phyloP scores from a whole-genome alignment of 495 filamentous ascomycete genomes.

The Penicillium coffeae region DNA sequence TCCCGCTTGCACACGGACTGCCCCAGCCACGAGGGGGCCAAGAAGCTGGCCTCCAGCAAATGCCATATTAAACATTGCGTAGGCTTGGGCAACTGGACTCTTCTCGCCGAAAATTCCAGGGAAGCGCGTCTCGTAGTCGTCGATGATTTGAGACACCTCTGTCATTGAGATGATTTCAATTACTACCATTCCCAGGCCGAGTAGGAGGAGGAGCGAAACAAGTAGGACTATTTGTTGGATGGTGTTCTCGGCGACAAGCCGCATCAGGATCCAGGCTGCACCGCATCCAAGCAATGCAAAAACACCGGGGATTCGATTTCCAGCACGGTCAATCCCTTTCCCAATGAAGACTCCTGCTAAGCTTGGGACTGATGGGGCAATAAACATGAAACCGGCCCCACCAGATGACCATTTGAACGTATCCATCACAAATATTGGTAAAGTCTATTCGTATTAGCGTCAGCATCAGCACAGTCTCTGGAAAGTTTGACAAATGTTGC shows the following conservation, averaged over 20 bases:
- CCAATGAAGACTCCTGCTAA: constrained; percentile 40
- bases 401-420: constrained; percentile 58
- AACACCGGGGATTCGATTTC: constrained; percentile 46
- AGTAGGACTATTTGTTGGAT: constrained; percentile 30
- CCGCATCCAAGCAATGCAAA: constrained; percentile 47
- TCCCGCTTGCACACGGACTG: constrained; percentile 28
- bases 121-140: constrained; percentile 26
- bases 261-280: constrained; percentile 48
- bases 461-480: too few species aligned
- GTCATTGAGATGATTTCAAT: constrained; percentile 36
- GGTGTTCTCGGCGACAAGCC: constrained; percentile 38
- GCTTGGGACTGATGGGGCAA: constrained; percentile 37
- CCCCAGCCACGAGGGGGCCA: constrained; percentile 53
- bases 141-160: constrained; percentile 32
- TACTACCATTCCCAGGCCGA: constrained; percentile 30
- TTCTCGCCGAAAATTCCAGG: constrained; percentile 49
- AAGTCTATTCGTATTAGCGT: constrained; percentile 19
- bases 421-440: constrained; percentile 40
- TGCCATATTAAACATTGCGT: constrained; percentile 56
- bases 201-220: constrained; percentile 27
- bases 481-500: too few species aligned
- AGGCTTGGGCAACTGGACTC: constrained; percentile 56
- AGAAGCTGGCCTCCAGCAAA: constrained; percentile 59
- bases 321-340: constrained; percentile 47
- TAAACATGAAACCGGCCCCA: constrained; percentile 56